Percentiles rank a stretch among this genome's conserved stretches.
These are phyloP conservation scores for Candida caryicola DNA, from an alignment of 805 yeast species.

Conservation along the genomic window DNA sequence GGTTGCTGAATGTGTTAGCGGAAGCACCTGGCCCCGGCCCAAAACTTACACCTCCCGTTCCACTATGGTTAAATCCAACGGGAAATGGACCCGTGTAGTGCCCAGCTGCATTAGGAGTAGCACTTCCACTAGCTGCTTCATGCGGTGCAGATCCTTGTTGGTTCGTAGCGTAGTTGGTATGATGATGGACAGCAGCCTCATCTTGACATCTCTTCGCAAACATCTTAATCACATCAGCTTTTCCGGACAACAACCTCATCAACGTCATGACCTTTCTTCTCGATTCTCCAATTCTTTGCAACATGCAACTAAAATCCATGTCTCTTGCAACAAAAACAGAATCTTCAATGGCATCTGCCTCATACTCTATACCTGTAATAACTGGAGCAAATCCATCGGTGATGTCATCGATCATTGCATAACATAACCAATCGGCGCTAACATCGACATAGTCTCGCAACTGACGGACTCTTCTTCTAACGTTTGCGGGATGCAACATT, in stretches of 20 bases:
- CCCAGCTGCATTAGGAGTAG: background rate
- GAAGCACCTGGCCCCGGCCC: conserved; percentile 37
- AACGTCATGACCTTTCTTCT: conserved; percentile 29
- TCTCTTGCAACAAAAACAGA: conserved; percentile 24
- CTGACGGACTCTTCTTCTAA: conserved; percentile 28
- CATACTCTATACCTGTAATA: conserved; percentile 26
- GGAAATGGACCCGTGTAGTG: conserved; percentile 8
- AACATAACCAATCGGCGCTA: conserved; percentile 31
- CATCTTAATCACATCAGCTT: conserved; percentile 29
- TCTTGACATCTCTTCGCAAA: conserved; percentile 30
- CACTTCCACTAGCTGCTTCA: conserved; percentile 14
- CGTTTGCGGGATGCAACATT: conserved; percentile 26
- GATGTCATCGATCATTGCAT: conserved; percentile 30
- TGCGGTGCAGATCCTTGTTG: conserved; percentile 9
- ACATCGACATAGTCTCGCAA: conserved; percentile 30
- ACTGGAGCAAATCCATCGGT: conserved; percentile 31
- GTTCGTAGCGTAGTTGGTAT: conserved; percentile 10
- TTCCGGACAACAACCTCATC: conserved; percentile 28
- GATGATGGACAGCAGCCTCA: conserved; percentile 15
- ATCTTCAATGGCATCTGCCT: conserved; percentile 30
- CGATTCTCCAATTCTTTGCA: conserved; percentile 25
- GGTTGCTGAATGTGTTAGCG: conserved; percentile 4
- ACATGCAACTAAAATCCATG: conserved; percentile 22
- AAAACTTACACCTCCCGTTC: conserved; percentile 28
- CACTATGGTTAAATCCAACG: conserved; percentile 12